Percentiles rank a stretch among this genome's conserved stretches.
phyloP scores from a whole-genome alignment of 805 yeast genomes.

The Lipomyces yamadae region DNA sequence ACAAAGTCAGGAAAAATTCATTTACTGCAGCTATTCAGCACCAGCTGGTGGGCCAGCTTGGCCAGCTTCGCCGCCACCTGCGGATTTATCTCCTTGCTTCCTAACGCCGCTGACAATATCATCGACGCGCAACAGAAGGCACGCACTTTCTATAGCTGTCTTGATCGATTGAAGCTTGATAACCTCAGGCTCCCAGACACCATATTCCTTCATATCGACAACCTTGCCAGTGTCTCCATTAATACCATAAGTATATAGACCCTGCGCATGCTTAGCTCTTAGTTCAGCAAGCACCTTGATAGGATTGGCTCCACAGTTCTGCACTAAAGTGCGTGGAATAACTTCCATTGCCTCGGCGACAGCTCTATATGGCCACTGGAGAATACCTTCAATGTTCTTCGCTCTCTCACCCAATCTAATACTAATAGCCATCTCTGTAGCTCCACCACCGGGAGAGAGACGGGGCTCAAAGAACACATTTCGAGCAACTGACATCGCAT shows the following conservation, averaged over 20 bases:
- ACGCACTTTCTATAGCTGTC: slow-evolving; percentile 98
- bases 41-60: not conserved
- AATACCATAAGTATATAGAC: slow-evolving; percentile 78
- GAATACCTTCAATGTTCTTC: slow-evolving; percentile 88
- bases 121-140: slow-evolving; percentile 91
- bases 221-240: slow-evolving; percentile 94
- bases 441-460: slow-evolving; percentile 98
- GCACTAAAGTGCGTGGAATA: slow-evolving; percentile 95
- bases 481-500: slow-evolving; percentile 97
- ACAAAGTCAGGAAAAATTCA: not conserved
- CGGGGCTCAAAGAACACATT: slow-evolving; percentile 94
- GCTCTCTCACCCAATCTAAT: slow-evolving; percentile 89
- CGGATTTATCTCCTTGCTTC: slow-evolving; percentile 44
- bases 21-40: not conserved
- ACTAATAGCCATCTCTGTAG: slow-evolving; percentile 97
- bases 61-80: slow-evolving; percentile 2
- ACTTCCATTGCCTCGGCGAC: slow-evolving; percentile 99
- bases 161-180: slow-evolving; percentile 95
- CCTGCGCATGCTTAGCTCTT: slow-evolving; percentile 96
- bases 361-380: slow-evolving; percentile 98
- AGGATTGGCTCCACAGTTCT: slow-evolving; percentile 97
- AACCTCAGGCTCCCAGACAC: slow-evolving; percentile 99
- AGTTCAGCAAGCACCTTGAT: slow-evolving; percentile 85
- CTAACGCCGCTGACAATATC: slow-evolving; percentile 97
- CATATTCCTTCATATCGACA: slow-evolving; percentile 93